Evolutionary conservation across 164 flowering plant species (phyloP).

Genomic region (Berberis vulgaris): DNA sequence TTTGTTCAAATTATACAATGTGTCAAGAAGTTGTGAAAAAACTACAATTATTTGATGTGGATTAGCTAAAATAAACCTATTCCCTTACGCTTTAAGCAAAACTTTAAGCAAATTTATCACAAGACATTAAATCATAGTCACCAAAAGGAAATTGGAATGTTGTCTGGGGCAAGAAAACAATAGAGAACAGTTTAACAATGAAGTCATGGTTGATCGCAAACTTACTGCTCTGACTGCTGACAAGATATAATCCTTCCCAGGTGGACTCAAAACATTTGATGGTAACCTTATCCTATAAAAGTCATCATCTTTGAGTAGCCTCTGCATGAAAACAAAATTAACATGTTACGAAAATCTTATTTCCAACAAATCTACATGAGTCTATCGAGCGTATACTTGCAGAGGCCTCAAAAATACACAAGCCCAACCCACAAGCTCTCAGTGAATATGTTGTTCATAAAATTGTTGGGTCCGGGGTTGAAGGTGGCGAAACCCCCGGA

Average conservation of each 20-base stretch:
- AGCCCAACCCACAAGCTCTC: neutral
- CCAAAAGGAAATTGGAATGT: too few species aligned
- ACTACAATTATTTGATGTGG: too few species aligned
- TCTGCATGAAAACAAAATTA: constrained; percentile 32
- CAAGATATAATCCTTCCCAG: constrained; percentile 61
- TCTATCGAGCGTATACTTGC: neutral
- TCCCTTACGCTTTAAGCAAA: too few species aligned
- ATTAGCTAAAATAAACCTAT: too few species aligned
- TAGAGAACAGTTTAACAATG: neutral
- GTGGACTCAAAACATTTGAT: constrained; percentile 70
- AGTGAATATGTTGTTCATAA: neutral
- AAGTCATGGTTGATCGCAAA: neutral
- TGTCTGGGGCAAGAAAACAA: neutral
- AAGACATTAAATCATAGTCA: too few species aligned
- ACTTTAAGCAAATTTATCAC: too few species aligned
- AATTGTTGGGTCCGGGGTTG: too few species aligned
- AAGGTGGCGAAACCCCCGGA: too few species aligned
- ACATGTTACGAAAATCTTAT: neutral
- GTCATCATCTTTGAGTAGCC: constrained; percentile 63
- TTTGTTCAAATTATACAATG: too few species aligned
- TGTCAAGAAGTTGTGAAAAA: too few species aligned
- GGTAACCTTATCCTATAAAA: constrained; percentile 82
- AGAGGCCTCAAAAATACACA: neutral
- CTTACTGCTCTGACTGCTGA: constrained; percentile 91
- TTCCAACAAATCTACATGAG: neutral